phyloP scores from a whole-genome alignment of 345 rosid genomes.

The Microcos paniculata region DNA sequence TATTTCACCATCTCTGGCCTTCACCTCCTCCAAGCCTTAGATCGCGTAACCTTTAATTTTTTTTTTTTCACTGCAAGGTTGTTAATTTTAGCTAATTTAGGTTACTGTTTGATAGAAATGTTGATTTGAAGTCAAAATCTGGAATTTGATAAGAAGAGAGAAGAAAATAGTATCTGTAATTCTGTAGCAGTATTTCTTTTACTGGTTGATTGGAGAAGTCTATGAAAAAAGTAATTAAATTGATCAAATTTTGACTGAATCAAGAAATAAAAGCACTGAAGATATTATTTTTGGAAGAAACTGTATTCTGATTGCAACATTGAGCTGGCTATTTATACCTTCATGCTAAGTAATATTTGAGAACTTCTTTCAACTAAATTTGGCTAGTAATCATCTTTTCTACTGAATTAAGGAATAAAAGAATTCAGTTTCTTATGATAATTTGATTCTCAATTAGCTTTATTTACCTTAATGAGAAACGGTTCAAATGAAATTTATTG shows the following conservation, averaged over 20 bases:
- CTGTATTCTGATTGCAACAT: not conserved
- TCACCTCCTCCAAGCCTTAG: constrained; percentile 61
- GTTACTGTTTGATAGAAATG: not conserved
- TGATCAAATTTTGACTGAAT: not conserved
- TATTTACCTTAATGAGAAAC: not conserved
- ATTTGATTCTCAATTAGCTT: not conserved
- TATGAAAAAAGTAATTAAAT: not conserved
- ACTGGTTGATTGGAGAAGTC: not conserved
- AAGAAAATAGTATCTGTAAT: not conserved
- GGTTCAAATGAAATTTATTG: not conserved
- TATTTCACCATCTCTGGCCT: constrained; percentile 83
- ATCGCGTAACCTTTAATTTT: constrained; percentile 39
- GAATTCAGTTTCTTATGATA: not conserved
- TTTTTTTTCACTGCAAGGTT: not conserved
- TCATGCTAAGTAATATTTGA: not conserved
- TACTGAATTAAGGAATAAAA: not conserved
- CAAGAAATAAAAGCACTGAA: not conserved
- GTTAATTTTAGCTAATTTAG: not conserved
- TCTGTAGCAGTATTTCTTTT: not conserved
- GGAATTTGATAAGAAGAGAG: not conserved
- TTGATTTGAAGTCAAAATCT: not conserved
- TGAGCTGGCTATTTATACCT: not conserved
- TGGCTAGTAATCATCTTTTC: not conserved
- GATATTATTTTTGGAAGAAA: not conserved
- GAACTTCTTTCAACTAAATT: not conserved